Conservation (phyloP, 495 filamentous ascomycete genomes). For the Hyaloscypha variabilis region DNA sequence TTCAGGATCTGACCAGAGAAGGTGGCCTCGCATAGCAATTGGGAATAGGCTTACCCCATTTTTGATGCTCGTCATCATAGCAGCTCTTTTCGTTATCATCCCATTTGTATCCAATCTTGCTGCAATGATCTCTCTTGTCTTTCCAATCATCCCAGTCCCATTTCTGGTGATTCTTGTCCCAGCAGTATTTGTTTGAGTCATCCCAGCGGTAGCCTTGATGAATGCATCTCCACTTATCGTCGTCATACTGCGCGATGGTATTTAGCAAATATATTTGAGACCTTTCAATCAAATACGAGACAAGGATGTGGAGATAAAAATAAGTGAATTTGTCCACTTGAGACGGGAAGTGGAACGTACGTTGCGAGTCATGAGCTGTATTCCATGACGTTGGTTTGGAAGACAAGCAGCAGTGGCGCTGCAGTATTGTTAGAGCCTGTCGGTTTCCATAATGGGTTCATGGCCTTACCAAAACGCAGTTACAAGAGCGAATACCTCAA, state of each 20-base stretch:
- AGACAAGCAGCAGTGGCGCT: background rate
- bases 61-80: background rate
- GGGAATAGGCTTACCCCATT: background rate
- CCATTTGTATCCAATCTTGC: constrained; percentile 2
- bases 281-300: background rate
- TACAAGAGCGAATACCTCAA: background rate
- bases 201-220: background rate
- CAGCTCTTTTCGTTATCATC: constrained; percentile 6
- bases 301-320: background rate
- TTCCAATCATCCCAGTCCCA: background rate
- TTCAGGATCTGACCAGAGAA: too few species aligned
- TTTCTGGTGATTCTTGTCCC: background rate
- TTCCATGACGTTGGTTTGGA: background rate
- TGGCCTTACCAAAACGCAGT: background rate
- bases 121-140: constrained; percentile 1
- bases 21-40: too few species aligned
- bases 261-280: background rate
- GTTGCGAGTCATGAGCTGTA: too few species aligned
- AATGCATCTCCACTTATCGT: background rate
- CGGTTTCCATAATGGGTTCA: too few species aligned
- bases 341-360: too few species aligned
- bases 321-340: too few species aligned
- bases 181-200: constrained; percentile 1
- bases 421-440: background rate
- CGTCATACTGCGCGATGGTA: background rate